Evolutionary conservation across 192 early-diverging fungal species (phyloP).

Genomic region (Coemansia sp.): DNA sequence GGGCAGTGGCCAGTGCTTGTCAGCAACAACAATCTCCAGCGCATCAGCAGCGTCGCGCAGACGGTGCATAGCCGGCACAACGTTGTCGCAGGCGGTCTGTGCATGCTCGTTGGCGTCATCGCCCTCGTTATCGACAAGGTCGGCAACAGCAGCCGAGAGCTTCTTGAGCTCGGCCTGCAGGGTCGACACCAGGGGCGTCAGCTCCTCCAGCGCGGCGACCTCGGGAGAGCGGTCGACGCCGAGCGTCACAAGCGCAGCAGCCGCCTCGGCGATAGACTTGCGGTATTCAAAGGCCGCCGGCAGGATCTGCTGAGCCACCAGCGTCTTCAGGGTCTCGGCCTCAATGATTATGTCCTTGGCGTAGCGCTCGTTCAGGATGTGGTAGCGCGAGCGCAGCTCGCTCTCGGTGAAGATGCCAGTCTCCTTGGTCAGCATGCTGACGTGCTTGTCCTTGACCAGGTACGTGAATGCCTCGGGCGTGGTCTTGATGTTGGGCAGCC

Average conservation of each 20-base stretch:
- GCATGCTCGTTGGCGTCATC: conserved; percentile 70
- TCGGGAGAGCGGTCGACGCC: conserved; percentile 68
- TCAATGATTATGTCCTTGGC: conserved; percentile 96
- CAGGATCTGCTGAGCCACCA: conserved; percentile 84
- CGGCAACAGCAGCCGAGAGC: conserved; percentile 61
- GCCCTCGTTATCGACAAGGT: conserved; percentile 53
- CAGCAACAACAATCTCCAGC: conserved; percentile 80
- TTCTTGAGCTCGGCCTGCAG: conserved; percentile 62
- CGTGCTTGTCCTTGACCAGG: conserved; percentile 71
- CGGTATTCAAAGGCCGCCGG: conserved; percentile 89
- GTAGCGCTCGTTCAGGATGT: conserved; percentile 97
- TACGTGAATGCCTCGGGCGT: conserved; percentile 89
- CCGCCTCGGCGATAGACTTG: conserved; percentile 81
- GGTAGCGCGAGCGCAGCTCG: conserved; percentile 91
- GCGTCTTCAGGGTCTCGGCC: conserved; percentile 81
- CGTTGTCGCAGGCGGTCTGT: conserved; percentile 59
- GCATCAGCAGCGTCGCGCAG: conserved; percentile 70
- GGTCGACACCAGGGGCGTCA: conserved; percentile 63
- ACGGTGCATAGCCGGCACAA: conserved; percentile 74
- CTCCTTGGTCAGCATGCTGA: conserved; percentile 73
- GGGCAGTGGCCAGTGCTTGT: conserved; percentile 96
- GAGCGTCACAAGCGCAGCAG: conserved; percentile 70
- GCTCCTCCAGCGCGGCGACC: conserved; percentile 63
- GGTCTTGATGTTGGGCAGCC: conserved; percentile 93
- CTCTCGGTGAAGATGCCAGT: conserved; percentile 82